Evolutionary conservation across 2,329 filamentous ascomycete species (phyloP), one percentile per base, ranked within the genome.

Genomic region (Cordyceps cateniannulata): DNA sequence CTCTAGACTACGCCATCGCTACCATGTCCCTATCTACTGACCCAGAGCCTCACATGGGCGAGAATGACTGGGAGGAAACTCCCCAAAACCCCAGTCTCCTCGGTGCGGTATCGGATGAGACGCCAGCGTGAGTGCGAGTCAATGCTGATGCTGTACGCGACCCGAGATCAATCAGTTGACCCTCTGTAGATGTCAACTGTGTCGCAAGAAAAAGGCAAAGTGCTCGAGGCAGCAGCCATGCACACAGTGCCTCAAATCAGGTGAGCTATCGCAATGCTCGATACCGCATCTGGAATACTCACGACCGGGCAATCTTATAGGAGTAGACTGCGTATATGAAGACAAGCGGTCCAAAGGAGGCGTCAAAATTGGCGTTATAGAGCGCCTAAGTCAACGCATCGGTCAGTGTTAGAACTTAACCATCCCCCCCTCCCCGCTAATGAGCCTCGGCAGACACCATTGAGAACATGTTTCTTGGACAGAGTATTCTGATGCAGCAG

Each of bases 161-260:
- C 32, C 10, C 8, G 12, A 16, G 25, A 45, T 45, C 5, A 18
- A 44, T 27, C 38, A 3, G 40, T 51, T 38, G 5, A 22, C 9
- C 7, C 3, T 5, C 2, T 25, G 24, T 29, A 65, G 63, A 32
- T 79, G 76, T 51, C 75, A 77, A 57, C 70, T 74, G 0, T 80
- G 77, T 65, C 73, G 76, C 5, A 75, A 72, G 56, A 77, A 76
- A 64, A 79, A 80, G 55, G 73, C 77, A 18, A 76, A 75, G 48
- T 79, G 77, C 65, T 74, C 75, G 27, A 68, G 76, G 24, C 66
- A 70, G 29, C 73, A 76, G 52, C 77, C 77, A 8, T 79, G 77
- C 62, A 73, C 75, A 0, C 73, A 77, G 54, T 79, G 76, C 55
- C 63, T 70, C 3, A 64, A 62, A 47, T 62, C 40, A 65, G 69